Evolutionary conservation across 2,329 filamentous ascomycete species (phyloP), one percentile per base, ranked within the genome.

Genomic region (Albifimbria verrucaria): DNA sequence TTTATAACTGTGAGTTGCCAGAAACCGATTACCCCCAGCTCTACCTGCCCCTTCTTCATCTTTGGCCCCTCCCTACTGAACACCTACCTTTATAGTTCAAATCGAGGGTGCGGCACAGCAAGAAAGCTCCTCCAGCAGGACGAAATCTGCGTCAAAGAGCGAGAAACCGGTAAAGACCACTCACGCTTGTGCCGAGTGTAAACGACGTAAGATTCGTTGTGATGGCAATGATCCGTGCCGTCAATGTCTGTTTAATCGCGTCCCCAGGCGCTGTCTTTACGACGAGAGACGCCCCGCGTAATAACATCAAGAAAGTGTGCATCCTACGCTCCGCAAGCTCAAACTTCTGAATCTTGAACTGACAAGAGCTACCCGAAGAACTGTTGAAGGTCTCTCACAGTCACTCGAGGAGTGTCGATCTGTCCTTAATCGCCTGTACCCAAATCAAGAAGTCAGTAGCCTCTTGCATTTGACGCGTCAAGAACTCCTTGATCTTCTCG

Each of bases 191-290:
- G 85, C 88, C 47, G 87, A 89, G 62, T 91, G 89, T 72, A 86
- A 91, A 65, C 80, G 89, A 60, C 82, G 89, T 56, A 94, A 93
- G 71, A 93, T 92, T 52, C 86, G 90, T 57, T 94, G 90, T 65
- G 89, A 92, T 72, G 90, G 90, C 51, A 82, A 87, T 59, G 87
- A 90, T 64, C 90, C 90, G 11, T 94, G 90, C 65, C 88, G 88
- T 39, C 89, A 92, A 66, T 94, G 90, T 67, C 81, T 89, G 53
- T 92, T 89, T 68, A 92, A 90, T 66, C 85, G 90, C 52, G 88
- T 89, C 57, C 87, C 88, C 4, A 89, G 92, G 67, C 79, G 84
- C 51, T 93, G 90, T 66, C 85, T 87, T 62, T 93, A 93, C 68
- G 87, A 90, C 59, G 91, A 92, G 71, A 89, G 90, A 57, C 81